Evolutionary conservation across 192 early-diverging fungal species (phyloP), one percentile per base, ranked within the genome.

Genomic region (Haplosporangium gracile): DNA sequence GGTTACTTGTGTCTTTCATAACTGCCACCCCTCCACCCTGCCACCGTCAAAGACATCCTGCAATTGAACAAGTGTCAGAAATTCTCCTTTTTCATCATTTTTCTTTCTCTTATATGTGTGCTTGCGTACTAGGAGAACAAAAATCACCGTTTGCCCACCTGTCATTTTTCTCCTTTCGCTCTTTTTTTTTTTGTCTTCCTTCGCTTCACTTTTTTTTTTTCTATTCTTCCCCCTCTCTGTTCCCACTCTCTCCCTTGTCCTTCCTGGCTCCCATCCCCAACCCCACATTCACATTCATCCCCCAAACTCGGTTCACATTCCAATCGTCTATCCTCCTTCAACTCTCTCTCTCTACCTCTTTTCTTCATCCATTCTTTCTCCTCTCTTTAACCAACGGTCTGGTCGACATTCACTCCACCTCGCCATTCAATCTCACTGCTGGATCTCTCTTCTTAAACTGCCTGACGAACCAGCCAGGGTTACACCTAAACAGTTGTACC

Each of bases 161-260:
- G 13, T 29, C 29, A 24, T 10, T 26, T 26, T 24, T 55, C 22
- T 55, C 7, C 20, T 60, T 26, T 60, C 24, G 8, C n/a, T n/a
- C n/a, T 60, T 24, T 55, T 4, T n/a, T 57, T 32, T 63, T 65
- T 65, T 65, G 1, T 65, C 6, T 11, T 65, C 29, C 29, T 11
- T 65, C 26, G 0, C 26, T 32, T 13, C 26, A 1, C n/a, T 9
- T 26, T 63, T 29, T 11, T 13, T 10, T n/a, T n/a, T 70, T 16
- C 32, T 70, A 8, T 11, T 24, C 18, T 22, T 20, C 18, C 16
- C 15, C 68, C 68, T 38, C 68, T 69, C 65, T 69, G 9, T 82
- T 77, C 68, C 24, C 53, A 26, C 43, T 83, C 60, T 39, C 83
- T 68, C 79, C 49, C 43, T 45, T 45, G 49, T 51, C 20, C 18